phyloP scores from a whole-genome alignment of 371 early-diverging fungal species.

The Polyrhizophydium stewartii region DNA sequence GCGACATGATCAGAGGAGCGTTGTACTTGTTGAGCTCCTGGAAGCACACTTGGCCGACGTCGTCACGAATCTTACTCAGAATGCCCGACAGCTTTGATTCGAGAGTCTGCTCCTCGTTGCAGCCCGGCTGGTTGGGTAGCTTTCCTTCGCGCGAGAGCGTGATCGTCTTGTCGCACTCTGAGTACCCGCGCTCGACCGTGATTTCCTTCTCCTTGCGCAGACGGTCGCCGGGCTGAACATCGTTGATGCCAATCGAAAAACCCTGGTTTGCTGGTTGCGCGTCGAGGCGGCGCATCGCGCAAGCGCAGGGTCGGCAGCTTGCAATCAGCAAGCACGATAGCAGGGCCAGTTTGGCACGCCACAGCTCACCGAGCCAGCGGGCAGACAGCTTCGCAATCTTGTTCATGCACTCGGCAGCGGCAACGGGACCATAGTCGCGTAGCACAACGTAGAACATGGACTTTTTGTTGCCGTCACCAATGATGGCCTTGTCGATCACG shows the following conservation, averaged over 20 bases:
- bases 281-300: too few species aligned
- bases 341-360: too few species aligned
- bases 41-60: conserved; percentile 94
- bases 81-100: conserved; percentile 87
- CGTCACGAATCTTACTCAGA: conserved; percentile 92
- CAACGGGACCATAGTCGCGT: conserved; percentile 85
- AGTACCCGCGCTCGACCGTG: conserved; percentile 77
- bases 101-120: conserved; percentile 83
- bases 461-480: conserved; percentile 96
- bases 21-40: conserved; percentile 91
- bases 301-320: too few species aligned
- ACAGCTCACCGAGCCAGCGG: conserved; percentile 73
- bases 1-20: conserved; percentile 97
- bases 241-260: conserved; percentile 97
- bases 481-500: conserved; percentile 89
- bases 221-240: conserved; percentile 88
- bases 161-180: conserved; percentile 82
- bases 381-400: conserved; percentile 91
- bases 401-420: conserved; percentile 93
- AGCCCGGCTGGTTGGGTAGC: conserved; percentile 84
- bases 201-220: conserved; percentile 75
- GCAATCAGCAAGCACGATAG: too few species aligned
- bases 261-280: conserved; percentile 71
- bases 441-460: conserved; percentile 91
- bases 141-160: conserved; percentile 62